A percentile compares a stretch with the other conserved stretches of the same genome.
phyloP scores from a whole-genome alignment of 1,284 basidiomycete species.

The Ustilago bromivora region DNA sequence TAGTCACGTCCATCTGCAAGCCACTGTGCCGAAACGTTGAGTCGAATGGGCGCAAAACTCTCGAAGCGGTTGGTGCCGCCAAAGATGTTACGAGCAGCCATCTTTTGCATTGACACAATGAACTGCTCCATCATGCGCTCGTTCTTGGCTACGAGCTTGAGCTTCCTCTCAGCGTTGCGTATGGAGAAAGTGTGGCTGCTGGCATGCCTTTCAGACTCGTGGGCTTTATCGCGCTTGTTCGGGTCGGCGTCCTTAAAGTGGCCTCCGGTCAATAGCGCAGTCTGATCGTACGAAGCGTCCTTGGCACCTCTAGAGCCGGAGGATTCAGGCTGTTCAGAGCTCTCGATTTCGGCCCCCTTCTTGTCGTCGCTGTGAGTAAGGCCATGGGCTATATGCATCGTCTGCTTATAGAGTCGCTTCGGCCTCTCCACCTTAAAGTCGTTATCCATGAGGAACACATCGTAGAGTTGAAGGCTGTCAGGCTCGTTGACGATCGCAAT shows the following conservation, averaged over 20 bases:
- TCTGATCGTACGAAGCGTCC: constrained; percentile 52
- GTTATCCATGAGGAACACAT: constrained; percentile 91
- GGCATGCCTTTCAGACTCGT: constrained; percentile 62
- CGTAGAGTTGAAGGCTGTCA: constrained; percentile 80
- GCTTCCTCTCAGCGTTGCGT: constrained; percentile 86
- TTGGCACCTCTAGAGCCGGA: constrained; percentile 17
- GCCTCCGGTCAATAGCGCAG: constrained; percentile 60
- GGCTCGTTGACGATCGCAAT: constrained; percentile 88
- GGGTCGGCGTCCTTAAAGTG: constrained; percentile 57
- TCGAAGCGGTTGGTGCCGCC: constrained; percentile 79
- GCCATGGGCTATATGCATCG: constrained; percentile 61
- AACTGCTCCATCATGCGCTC: constrained; percentile 98
- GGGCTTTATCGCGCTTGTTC: constrained; percentile 27
- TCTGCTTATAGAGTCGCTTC: constrained; percentile 70
- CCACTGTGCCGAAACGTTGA: constrained; percentile 97
- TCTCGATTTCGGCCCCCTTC: constrained; percentile 23
- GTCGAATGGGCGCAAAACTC: constrained; percentile 91
- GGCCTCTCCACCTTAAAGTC: constrained; percentile 84
- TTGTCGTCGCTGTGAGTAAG: constrained; percentile 52
- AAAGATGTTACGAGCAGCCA: constrained; percentile 83
- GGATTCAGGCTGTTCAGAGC: constrained; percentile 46
- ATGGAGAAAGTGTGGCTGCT: constrained; percentile 91
- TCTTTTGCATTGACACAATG: constrained; percentile 90
- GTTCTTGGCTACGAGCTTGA: constrained; percentile 89
- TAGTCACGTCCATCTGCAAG: constrained; percentile 86